A percentile compares a stretch with the other conserved stretches of the same genome.
These are phyloP conservation scores for Phytopythium sindhum DNA, from an alignment of 352 stramenopile genomes.

Conservation along the genomic window DNA sequence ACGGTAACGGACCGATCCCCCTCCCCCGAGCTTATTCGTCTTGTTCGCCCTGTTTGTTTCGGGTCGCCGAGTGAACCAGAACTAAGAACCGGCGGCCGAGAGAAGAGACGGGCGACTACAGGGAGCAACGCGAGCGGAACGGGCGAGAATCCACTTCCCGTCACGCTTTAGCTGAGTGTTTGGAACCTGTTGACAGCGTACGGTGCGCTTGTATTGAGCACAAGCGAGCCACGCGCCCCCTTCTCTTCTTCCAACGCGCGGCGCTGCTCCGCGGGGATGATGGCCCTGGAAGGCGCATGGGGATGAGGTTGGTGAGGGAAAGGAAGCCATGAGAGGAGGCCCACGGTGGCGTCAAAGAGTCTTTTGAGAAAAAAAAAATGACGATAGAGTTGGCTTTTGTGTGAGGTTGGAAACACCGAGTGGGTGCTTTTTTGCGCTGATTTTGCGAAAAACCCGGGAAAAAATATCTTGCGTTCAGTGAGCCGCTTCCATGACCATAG, in stretches of 20 bases:
- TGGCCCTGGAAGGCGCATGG: neutral
- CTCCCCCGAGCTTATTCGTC: neutral
- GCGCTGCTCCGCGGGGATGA: neutral
- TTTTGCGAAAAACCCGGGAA: neutral
- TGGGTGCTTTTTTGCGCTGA: neutral
- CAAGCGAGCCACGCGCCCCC: too few relatives aligned
- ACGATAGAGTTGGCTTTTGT: conserved; percentile 1
- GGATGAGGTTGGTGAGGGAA: neutral
- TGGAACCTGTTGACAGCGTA: too few relatives aligned
- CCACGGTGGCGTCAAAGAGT: too few relatives aligned
- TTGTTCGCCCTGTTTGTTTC: neutral
- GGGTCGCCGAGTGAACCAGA: neutral
- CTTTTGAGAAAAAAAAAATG: conserved; percentile 2
- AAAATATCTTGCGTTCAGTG: neutral
- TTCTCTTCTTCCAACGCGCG: neutral
- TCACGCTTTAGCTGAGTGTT: too few relatives aligned
- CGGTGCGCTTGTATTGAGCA: too few relatives aligned
- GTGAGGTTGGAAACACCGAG: neutral
- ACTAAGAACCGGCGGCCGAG: too few relatives aligned
- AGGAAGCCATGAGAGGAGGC: neutral
- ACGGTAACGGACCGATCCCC: too few relatives aligned
- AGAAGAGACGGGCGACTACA: too few relatives aligned
- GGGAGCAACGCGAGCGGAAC: too few relatives aligned
- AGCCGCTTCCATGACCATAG: neutral
- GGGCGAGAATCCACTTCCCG: neutral